Percentiles rank a stretch among this genome's conserved stretches.
These are phyloP conservation scores for Vigna trinervia DNA, from an alignment of 306 rosid genomes.

Conservation along the genomic window DNA sequence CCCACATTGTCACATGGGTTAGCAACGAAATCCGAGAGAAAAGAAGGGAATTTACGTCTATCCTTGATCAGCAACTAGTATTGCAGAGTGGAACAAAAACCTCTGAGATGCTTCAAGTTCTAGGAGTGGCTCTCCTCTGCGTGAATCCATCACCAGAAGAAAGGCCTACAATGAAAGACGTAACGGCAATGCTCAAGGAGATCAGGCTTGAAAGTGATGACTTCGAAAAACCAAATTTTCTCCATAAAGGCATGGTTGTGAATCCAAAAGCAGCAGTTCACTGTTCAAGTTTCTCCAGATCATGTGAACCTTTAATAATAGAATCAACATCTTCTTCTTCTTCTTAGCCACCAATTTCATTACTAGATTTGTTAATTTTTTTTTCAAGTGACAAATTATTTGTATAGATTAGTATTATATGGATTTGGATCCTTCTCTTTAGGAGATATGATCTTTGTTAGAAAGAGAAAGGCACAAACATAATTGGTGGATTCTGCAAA, in stretches of 20 bases:
- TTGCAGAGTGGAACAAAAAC: conserved; percentile 79
- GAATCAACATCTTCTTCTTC: conserved; percentile 62
- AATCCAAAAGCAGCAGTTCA: conserved; percentile 70
- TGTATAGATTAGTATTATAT: conserved; percentile 52
- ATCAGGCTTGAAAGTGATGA: conserved; percentile 70
- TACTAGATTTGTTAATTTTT: conserved; percentile 43
- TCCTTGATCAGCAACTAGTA: conserved; percentile 79
- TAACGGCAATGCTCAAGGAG: conserved; percentile 90
- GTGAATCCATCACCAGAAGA: conserved; percentile 81
- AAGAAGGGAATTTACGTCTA: conserved; percentile 59
- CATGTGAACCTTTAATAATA: conserved; percentile 83
- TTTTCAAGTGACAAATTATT: conserved; percentile 47
- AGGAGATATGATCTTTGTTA: background rate
- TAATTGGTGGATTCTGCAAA: background rate
- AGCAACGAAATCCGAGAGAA: conserved; percentile 66
- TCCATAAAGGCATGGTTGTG: conserved; percentile 53
- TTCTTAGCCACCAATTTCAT: conserved; percentile 46
- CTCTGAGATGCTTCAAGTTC: conserved; percentile 93
- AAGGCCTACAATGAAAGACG: conserved; percentile 91
- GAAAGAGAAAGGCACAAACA: background rate
- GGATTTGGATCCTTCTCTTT: background rate
- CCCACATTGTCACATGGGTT: conserved; percentile 83
- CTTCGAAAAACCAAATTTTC: conserved; percentile 64
- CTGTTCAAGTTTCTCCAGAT: conserved; percentile 88
- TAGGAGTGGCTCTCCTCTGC: conserved; percentile 91